phyloP scores from a whole-genome alignment of 2,329 filamentous ascomycete species.

The Teratosphaeria epicoccoides region DNA sequence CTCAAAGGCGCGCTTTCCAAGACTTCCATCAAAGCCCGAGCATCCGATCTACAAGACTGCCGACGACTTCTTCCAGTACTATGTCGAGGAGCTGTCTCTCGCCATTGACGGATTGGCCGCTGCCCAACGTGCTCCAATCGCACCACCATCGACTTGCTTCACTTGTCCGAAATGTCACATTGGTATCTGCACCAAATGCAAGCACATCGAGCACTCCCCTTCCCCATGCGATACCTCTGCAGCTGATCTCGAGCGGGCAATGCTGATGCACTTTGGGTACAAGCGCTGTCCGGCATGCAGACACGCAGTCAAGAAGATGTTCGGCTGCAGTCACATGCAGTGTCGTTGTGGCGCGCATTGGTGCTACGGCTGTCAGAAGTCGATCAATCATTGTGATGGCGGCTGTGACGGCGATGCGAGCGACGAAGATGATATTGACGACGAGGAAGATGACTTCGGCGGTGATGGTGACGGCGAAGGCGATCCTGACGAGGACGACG shows the following conservation, averaged over 20 bases:
- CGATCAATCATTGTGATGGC: conserved; percentile 27
- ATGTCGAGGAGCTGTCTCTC: conserved; percentile 2
- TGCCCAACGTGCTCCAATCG: neutral
- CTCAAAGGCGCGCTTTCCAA: neutral
- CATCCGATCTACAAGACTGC: conserved; percentile 10
- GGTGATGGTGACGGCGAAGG: conserved; percentile 19
- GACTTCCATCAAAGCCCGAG: conserved; percentile 3
- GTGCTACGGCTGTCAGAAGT: conserved; percentile 36
- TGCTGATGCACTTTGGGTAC: conserved; percentile 36
- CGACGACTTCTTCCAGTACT: conserved; percentile 3
- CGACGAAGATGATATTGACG: conserved; percentile 21
- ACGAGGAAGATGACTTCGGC: conserved; percentile 8
- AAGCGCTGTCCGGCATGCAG: conserved; percentile 42
- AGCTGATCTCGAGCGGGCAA: conserved; percentile 25
- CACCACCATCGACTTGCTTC: conserved; percentile 16
- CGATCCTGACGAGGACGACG: conserved; percentile 21
- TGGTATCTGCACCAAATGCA: conserved; percentile 36
- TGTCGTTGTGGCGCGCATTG: conserved; percentile 38
- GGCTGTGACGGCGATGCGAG: conserved; percentile 17
- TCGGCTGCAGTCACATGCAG: conserved; percentile 37
- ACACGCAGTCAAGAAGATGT: conserved; percentile 38
- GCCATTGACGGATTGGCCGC: neutral
- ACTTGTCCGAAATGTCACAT: conserved; percentile 36
- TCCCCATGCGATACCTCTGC: conserved; percentile 29
- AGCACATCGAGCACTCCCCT: conserved; percentile 30